Conservation (phyloP, 345 rosid genomes). For the Isatis tinctoria region DNA sequence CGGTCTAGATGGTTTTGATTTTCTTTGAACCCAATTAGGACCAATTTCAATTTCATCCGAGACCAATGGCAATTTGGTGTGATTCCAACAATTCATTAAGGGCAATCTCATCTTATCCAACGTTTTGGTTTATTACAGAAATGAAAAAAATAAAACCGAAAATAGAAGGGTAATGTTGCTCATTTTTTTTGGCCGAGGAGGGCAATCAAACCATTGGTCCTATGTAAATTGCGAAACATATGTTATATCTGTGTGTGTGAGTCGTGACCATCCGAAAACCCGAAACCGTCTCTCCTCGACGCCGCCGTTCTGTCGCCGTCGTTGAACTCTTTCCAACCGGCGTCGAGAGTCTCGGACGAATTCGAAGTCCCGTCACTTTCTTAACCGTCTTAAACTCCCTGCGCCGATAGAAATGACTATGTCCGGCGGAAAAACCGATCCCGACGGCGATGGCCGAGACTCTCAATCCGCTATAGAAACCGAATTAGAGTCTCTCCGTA, state of each 20-base stretch:
- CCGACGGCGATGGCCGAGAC: slow-evolving; percentile 13
- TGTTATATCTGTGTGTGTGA: not conserved
- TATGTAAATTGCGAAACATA: not conserved
- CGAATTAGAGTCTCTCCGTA: slow-evolving; percentile 38
- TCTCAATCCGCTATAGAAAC: slow-evolving; percentile 12
- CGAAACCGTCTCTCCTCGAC: not conserved
- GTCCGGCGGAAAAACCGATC: slow-evolving; percentile 7
- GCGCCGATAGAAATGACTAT: slow-evolving; percentile 13
- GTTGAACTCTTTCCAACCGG: not conserved
- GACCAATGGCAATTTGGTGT: too few relatives aligned
- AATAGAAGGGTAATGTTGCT: too few relatives aligned
- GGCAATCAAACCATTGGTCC: too few relatives aligned
- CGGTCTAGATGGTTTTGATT: too few relatives aligned
- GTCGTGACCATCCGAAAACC: not conserved
- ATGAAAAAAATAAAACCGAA: too few relatives aligned
- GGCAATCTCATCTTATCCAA: too few relatives aligned
- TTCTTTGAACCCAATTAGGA: too few relatives aligned
- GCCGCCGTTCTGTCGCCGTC: slow-evolving; percentile 4
- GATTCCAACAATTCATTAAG: too few relatives aligned
- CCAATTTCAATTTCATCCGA: too few relatives aligned
- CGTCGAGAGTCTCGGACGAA: not conserved
- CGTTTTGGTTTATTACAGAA: too few relatives aligned
- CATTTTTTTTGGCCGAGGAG: too few relatives aligned
- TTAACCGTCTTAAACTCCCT: not conserved
- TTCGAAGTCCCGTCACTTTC: not conserved